Evolutionary conservation across 352 stramenopile species (phyloP).

Genomic region (Bremia lactucae): DNA sequence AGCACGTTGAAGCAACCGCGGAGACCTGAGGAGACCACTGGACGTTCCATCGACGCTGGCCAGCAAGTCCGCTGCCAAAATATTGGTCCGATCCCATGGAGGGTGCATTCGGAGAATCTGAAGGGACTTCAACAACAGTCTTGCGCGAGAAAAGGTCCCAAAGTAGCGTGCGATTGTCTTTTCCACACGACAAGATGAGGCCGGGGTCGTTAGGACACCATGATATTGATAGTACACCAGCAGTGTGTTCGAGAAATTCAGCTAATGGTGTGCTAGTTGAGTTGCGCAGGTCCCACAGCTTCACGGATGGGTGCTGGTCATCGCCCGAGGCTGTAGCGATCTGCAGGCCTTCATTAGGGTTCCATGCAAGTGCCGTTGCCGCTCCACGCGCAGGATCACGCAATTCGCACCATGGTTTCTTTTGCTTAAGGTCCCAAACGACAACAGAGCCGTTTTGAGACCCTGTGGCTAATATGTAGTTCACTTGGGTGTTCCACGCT

Average conservation of each 20-base stretch:
- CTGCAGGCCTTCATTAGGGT: constrained; percentile 95
- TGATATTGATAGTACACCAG: constrained; percentile 92
- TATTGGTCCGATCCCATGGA: constrained; percentile 73
- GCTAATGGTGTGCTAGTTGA: constrained; percentile 94
- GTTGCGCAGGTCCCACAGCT: constrained; percentile 97
- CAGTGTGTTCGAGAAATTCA: constrained; percentile 91
- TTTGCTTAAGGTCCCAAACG: constrained; percentile 97
- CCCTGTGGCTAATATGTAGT: constrained; percentile 95
- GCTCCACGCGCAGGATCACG: constrained; percentile 80
- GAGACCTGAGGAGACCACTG: constrained; percentile 93
- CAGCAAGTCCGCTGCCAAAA: constrained; percentile 49
- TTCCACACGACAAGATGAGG: constrained; percentile 89
- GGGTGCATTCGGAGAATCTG: constrained; percentile 42
- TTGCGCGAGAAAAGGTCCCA: constrained; percentile 95
- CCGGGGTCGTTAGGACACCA: constrained; percentile 96
- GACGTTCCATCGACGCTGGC: constrained; percentile 89
- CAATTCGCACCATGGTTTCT: constrained; percentile 97
- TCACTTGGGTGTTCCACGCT: constrained; percentile 96
- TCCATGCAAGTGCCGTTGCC: constrained; percentile 93
- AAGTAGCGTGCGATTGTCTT: constrained; percentile 96
- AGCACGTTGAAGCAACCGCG: constrained; percentile 92
- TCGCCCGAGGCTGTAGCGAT: constrained; percentile 93
- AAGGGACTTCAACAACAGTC: constrained; percentile 91
- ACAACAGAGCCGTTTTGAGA: constrained; percentile 90
- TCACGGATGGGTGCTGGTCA: constrained; percentile 92